Evolutionary conservation across 768 basidiomycete genomes (phyloP), one percentile per base, ranked within the genome.

Genomic region (Mycena kentingensis): DNA sequence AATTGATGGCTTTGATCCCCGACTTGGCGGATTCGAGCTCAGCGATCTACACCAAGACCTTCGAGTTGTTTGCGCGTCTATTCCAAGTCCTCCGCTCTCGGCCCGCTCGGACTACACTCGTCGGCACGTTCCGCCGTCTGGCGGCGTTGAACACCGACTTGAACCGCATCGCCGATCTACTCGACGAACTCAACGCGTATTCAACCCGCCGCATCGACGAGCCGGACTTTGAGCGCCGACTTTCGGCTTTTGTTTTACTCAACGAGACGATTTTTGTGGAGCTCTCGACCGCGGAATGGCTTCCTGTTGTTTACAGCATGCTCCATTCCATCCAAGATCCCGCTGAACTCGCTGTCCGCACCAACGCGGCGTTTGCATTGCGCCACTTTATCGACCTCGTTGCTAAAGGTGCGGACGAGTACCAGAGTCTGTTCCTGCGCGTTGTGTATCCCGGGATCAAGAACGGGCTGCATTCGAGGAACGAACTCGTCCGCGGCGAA

Each of bases 251-350:
- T 69, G 74, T 81, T 1, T 65, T 65, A 12, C 71, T 98, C 43
- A 96, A 93, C 67, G 93, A 94, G 55, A 71, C 67, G 0, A 48
- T 78, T 16, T 81, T 87, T 64, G 57, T 64, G 43, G 67, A 72
- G 0, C 64, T 93, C 3, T 74, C 80, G 0, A 66, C 72, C 2
- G 65, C 73, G 1, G 78, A 88, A 26, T 98, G 96, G 97, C 66
- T 88, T 22, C 89, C 93, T 1, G 52, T 98, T 39, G 67, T 97
- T 2, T 83, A 90, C 73, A 94, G 92, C 67, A 80, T 86, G 71
- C 74, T 98, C 12, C 80, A 83, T 71, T 92, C 84, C 73, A 81
- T 98, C 42, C 93, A 95, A 65, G 94, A 98, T 65, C 81, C 88
- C 1, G 84, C 85, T 12, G 97, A 98, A 66, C 73, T 98, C 36